phyloP scores from a whole-genome alignment of 2,329 filamentous ascomycete genomes.

The Verticillium albo-atrum region DNA sequence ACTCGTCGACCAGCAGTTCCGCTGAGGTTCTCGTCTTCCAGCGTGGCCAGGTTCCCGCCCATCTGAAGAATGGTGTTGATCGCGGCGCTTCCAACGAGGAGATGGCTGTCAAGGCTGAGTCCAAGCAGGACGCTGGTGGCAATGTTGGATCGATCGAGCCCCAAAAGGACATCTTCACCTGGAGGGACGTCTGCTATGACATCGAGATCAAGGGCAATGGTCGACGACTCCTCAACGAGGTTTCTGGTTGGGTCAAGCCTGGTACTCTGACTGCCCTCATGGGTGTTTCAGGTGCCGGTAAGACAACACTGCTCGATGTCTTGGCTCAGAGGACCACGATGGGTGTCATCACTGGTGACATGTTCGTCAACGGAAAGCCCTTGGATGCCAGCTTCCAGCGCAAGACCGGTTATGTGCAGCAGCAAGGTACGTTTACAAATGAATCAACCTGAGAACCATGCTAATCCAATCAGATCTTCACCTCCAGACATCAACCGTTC shows the following conservation, averaged over 20 bases:
- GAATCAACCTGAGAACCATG: neutral
- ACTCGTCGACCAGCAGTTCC: slow-evolving; percentile 56
- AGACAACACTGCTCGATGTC: slow-evolving; percentile 38
- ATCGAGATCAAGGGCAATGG: slow-evolving; percentile 68
- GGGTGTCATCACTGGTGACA: slow-evolving; percentile 61
- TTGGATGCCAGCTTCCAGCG: slow-evolving; percentile 56
- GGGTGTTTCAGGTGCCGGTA: slow-evolving; percentile 50
- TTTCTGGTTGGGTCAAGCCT: slow-evolving; percentile 86
- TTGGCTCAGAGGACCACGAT: slow-evolving; percentile 48
- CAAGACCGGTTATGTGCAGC: slow-evolving; percentile 64
- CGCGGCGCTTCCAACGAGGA: slow-evolving; percentile 24
- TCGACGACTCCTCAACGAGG: slow-evolving; percentile 70
- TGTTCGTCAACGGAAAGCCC: slow-evolving; percentile 58
- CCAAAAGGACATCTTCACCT: slow-evolving; percentile 65
- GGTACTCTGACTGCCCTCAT: slow-evolving; percentile 79
- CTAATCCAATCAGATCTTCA: slow-evolving; percentile 43
- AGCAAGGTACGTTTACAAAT: slow-evolving; percentile 41
- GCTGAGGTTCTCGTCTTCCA: slow-evolving; percentile 68
- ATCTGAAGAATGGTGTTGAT: slow-evolving; percentile 26
- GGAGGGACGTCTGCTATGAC: slow-evolving; percentile 69
- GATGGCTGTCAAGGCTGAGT: slow-evolving; percentile 40
- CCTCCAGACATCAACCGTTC: slow-evolving; percentile 49
- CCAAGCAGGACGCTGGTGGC: slow-evolving; percentile 44
- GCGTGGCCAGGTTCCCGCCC: slow-evolving; percentile 44
- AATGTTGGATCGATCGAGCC: slow-evolving; percentile 29